Conservation (phyloP, 2,329 filamentous ascomycete species). For the Aspergillus bombycis region DNA sequence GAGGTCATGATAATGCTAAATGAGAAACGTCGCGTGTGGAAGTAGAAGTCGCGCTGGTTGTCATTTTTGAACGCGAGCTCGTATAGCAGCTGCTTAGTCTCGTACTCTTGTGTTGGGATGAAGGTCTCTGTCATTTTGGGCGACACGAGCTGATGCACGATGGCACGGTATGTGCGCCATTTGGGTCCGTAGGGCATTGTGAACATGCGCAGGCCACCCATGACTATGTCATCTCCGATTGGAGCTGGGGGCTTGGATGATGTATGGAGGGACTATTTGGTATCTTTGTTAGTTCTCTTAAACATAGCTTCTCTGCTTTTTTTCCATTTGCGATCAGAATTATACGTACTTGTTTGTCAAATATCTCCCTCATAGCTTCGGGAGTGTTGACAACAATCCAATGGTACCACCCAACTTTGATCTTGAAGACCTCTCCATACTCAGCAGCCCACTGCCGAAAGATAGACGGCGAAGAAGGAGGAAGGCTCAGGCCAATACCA, state of each 20-base stretch:
- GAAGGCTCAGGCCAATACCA: not conserved
- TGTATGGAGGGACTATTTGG: too few relatives aligned
- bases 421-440: conserved; percentile 8
- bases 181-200: conserved; percentile 4
- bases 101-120: conserved; percentile 9
- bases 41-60: conserved; percentile 7
- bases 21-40: conserved; percentile 8
- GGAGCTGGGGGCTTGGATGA: not conserved
- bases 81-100: conserved; percentile 6
- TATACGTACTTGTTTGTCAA: conserved; percentile 1
- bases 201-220: not conserved
- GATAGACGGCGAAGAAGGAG: not conserved
- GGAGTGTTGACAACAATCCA: conserved; percentile 9
- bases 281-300: too few relatives aligned
- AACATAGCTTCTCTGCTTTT: too few relatives aligned
- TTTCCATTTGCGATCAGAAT: too few relatives aligned
- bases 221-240: conserved; percentile 2
- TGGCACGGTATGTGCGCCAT: not conserved
- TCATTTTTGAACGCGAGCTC: not conserved
- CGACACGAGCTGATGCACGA: not conserved
- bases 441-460: not conserved
- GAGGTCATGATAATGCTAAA: conserved; percentile 8
- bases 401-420: conserved; percentile 5
- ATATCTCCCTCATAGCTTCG: conserved; percentile 3
- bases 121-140: not conserved